A percentile compares a stretch with the other conserved stretches of the same genome.
Evolutionary conservation across 768 basidiomycete genomes (phyloP).

Genomic region (Mycena filopes): DNA sequence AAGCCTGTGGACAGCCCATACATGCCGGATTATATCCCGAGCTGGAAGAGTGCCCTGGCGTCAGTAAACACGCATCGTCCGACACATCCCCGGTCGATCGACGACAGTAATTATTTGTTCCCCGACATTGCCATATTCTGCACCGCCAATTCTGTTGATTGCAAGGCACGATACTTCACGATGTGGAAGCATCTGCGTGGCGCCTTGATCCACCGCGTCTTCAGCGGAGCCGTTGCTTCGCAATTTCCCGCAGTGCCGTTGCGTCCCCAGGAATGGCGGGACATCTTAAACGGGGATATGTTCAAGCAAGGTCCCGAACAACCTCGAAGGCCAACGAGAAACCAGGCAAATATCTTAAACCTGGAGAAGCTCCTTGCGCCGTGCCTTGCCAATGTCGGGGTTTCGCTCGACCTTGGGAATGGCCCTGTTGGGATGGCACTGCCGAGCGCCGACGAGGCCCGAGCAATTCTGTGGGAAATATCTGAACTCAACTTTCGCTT

Average conservation of each 20-base stretch:
- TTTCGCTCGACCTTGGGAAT: not conserved
- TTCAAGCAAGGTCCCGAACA: not conserved
- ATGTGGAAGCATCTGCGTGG: not conserved
- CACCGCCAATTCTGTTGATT: not conserved
- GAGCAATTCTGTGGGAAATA: not conserved
- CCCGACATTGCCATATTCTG: not conserved
- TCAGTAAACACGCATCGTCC: constrained; percentile 2
- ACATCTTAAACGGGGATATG: not conserved
- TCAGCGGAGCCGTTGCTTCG: not conserved
- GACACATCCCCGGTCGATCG: not conserved
- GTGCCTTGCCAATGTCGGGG: not conserved
- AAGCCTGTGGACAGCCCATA: too few species aligned
- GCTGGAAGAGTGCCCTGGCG: not conserved
- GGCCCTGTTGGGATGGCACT: not conserved
- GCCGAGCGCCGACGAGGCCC: not conserved
- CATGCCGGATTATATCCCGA: not conserved
- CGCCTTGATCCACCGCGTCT: not conserved
- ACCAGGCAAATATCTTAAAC: not conserved
- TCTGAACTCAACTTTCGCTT: not conserved
- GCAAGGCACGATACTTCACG: not conserved
- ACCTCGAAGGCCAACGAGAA: not conserved
- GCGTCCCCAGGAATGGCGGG: not conserved
- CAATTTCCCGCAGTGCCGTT: not conserved
- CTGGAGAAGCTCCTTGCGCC: not conserved
- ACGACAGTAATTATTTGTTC: not conserved